Evolutionary conservation across 2,329 filamentous ascomycete genomes (phyloP), one percentile per base, ranked within the genome.

Genomic region (Neofusicoccum laricinum): DNA sequence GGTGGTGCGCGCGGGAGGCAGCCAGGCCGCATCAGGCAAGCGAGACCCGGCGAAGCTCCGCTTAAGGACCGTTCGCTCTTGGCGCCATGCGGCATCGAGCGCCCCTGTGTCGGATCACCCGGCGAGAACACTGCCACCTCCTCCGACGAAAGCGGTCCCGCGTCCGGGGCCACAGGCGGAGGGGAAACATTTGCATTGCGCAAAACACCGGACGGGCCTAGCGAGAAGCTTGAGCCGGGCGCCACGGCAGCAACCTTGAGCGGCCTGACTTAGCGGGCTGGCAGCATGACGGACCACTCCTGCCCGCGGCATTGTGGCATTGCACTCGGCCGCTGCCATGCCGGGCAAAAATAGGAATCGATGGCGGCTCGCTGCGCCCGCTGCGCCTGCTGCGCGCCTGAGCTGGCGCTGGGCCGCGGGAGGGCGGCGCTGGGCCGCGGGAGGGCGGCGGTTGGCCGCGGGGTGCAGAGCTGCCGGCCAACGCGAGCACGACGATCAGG

Each of bases 51-150:
- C 32, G 45, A 50, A 41, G 45, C 32, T 45, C 58, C 45, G 58
- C n/a, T 50, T 15, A 12, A 59, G 41, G 40, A 59, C n/a, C n/a
- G 40, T 8, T 14, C 21, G 14, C 10, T 19, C 36, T 63, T 63
- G 48, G 59, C 59, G 34, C 53, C 40, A 53, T 58, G 53, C 53
- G 34, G 40, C 36, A 40, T 32, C 55, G n/a, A 21, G 5, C 12
- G 43, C 58, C 58, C 50, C 50, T 64, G 62, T 38, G 34, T 57
- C 62, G 62, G 30, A 64, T 64, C 62, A 58, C 51, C 61, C 62
- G 45, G 62, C 50, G 51, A 64, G 32, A 40, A 49, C 62, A 64
- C 50, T 64, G 62, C 62, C 62, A 64, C 62, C 50, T 41, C 41
- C 40, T 43, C 48, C 49, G 7, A 46, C 36, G 15, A 41, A 46